Conservation (phyloP, 164 flowering plant species). For the Liquidambar formosana region DNA sequence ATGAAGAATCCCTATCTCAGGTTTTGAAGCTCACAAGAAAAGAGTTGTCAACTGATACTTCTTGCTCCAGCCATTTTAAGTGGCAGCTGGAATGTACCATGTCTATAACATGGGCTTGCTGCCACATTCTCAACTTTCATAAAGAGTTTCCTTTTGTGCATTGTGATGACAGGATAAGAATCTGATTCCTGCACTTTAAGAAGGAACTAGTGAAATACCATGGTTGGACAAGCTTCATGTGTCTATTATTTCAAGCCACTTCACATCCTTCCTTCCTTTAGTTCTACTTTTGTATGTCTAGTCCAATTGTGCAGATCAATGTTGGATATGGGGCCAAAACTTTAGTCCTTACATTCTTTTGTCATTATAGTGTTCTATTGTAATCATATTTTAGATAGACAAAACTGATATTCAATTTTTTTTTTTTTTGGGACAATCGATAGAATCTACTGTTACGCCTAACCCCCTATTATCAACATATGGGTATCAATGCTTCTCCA, state of each 20-base stretch:
- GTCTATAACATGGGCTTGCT: not conserved
- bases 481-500: no score
- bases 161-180: constrained; percentile 12
- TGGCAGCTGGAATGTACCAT: constrained; percentile 16
- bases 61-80: constrained; percentile 19
- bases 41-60: constrained; percentile 16
- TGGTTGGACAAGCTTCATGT: not conserved
- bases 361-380: no score
- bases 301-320: no score
- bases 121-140: constrained; percentile 4
- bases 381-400: no score
- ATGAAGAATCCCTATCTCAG: constrained; percentile 9
- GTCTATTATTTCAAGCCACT: not conserved
- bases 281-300: no score
- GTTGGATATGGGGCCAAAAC: no score
- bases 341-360: no score
- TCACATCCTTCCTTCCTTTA: no score
- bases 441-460: no score
- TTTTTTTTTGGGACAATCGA: no score
- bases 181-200: constrained; percentile 16
- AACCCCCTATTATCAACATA: no score
- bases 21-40: constrained; percentile 20
- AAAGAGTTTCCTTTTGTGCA: constrained; percentile 11
- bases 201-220: not conserved
- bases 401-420: no score